A percentile compares a stretch with the other conserved stretches of the same genome.
These are phyloP conservation scores for Penicillium sp. DNA, from an alignment of 2,329 filamentous ascomycete genomes.

Conservation along the genomic window DNA sequence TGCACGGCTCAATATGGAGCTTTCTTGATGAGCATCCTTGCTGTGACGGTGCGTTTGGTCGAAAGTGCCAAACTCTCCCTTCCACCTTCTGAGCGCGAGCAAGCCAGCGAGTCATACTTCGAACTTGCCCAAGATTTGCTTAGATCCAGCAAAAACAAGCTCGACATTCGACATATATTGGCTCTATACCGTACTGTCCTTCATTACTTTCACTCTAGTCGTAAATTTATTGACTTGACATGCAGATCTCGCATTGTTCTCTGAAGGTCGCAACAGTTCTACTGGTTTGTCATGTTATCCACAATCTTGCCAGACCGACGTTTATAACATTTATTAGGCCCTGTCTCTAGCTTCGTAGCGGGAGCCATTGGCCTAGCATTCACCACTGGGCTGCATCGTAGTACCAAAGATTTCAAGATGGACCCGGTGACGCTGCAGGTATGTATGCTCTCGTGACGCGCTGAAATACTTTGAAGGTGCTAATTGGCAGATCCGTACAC, in stretches of 20 bases:
- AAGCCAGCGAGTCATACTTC: background rate
- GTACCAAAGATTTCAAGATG: conserved; percentile 4
- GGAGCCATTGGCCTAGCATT: conserved; percentile 2
- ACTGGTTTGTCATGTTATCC: background rate
- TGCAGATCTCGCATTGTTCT: conserved; percentile 1
- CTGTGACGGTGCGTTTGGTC: background rate
- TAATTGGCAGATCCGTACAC: background rate
- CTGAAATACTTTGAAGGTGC: background rate
- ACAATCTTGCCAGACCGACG: background rate
- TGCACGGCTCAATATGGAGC: conserved; percentile 3
- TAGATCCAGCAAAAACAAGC: background rate
- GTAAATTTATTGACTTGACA: background rate
- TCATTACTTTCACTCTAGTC: background rate
- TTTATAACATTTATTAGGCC: background rate
- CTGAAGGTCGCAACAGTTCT: background rate
- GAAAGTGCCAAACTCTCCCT: background rate
- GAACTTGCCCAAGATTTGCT: background rate
- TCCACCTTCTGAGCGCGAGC: background rate
- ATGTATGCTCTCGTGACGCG: background rate
- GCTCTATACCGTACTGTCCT: background rate
- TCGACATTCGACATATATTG: conserved; percentile 1
- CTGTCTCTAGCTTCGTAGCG: background rate
- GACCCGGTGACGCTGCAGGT: conserved; percentile 3
- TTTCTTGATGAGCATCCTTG: conserved; percentile 4
- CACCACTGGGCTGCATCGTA: conserved; percentile 2